Conservation (phyloP, 257 asterid genomes). For the Scutellaria barbata region DNA sequence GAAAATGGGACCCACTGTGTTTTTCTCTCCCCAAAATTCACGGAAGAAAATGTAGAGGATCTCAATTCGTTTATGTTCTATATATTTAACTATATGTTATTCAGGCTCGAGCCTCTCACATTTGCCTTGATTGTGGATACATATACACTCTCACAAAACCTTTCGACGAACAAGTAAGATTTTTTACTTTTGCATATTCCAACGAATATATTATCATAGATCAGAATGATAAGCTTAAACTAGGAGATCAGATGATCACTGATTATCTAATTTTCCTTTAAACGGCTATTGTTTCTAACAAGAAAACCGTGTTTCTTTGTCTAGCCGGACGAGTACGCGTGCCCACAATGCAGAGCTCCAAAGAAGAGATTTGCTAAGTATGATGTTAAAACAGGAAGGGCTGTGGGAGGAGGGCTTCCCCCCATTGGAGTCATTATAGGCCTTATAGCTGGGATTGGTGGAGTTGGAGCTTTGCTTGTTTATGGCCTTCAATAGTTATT, state of each 20-base stretch:
- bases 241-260: not conserved
- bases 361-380: constrained; percentile 93
- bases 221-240: too few relatives aligned
- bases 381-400: constrained; percentile 82
- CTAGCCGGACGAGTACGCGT: constrained; percentile 80
- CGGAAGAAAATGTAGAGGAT: too few relatives aligned
- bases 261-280: not conserved
- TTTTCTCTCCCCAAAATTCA: too few relatives aligned
- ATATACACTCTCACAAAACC: constrained; percentile 79
- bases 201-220: too few relatives aligned
- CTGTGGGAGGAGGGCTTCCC: constrained; percentile 88
- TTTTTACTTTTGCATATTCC: not conserved
- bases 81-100: not conserved
- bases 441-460: constrained; percentile 80
- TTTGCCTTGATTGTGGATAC: constrained; percentile 97
- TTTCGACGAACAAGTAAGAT: constrained; percentile 87
- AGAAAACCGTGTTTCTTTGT: not conserved
- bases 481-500: constrained; percentile 76
- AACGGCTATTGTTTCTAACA: not conserved
- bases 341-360: constrained; percentile 96
- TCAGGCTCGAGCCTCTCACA: constrained; percentile 93
- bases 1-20: too few relatives aligned
- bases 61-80: not conserved
- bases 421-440: constrained; percentile 91
- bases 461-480: constrained; percentile 83